A percentile compares a stretch with the other conserved stretches of the same genome.
phyloP scores from a whole-genome alignment of 2,329 filamentous ascomycete species.

The Colletotrichum shisoi region DNA sequence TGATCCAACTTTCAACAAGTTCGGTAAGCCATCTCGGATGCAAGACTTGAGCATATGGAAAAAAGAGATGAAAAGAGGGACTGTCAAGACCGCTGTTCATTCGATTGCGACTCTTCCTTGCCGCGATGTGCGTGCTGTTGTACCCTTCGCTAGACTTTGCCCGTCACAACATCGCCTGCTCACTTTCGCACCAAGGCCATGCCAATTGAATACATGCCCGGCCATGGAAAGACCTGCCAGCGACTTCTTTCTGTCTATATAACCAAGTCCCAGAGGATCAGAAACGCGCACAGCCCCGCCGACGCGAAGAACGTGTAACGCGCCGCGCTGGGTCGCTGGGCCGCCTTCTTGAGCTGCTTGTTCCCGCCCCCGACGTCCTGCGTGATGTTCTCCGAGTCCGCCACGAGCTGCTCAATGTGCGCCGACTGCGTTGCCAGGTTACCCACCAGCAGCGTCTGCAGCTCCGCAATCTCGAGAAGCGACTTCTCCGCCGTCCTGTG shows the following conservation, averaged over 20 bases:
- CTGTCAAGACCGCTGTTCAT: neutral
- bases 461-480: conserved; percentile 87
- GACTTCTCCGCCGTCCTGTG: conserved; percentile 85
- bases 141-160: too few species aligned
- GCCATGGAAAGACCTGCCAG: too few species aligned
- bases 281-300: conserved; percentile 74
- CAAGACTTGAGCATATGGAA: neutral
- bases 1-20: neutral
- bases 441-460: conserved; percentile 86
- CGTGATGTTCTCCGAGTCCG: conserved; percentile 80
- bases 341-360: conserved; percentile 86
- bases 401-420: conserved; percentile 86
- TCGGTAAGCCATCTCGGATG: too few species aligned
- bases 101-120: neutral
- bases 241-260: conserved; percentile 48
- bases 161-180: too few species aligned
- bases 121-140: too few species aligned
- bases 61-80: neutral
- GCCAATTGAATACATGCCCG: too few species aligned
- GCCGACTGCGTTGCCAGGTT: conserved; percentile 87
- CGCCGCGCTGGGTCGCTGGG: conserved; percentile 73
- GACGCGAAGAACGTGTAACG: conserved; percentile 84
- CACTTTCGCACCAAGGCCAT: too few species aligned
- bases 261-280: conserved; percentile 81
- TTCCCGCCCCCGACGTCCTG: conserved; percentile 92